Evolutionary conservation across 2,329 filamentous ascomycete species (phyloP).

Genomic region (Colletotrichum liriopes): DNA sequence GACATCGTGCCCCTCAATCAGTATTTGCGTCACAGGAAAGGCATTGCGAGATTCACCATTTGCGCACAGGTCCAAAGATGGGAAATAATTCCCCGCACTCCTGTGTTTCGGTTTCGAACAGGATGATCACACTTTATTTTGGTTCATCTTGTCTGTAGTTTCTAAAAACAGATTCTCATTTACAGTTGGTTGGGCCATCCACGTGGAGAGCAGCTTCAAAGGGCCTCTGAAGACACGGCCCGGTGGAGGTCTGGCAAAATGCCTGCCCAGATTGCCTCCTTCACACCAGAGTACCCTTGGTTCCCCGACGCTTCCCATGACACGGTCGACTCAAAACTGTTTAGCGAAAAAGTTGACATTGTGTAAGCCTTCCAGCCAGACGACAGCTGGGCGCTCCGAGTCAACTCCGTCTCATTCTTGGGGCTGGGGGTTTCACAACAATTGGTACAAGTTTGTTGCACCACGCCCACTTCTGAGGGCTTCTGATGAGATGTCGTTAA

Average conservation of each 20-base stretch:
- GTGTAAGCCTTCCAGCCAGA: too few relatives aligned
- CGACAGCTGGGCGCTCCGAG: too few relatives aligned
- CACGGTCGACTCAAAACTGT: background rate
- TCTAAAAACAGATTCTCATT: background rate
- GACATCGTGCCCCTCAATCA: background rate
- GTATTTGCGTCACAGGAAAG: too few relatives aligned
- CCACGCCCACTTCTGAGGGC: background rate
- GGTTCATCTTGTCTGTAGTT: background rate
- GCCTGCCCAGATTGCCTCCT: background rate
- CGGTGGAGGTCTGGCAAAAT: background rate
- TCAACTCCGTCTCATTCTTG: too few relatives aligned
- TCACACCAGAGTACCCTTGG: background rate
- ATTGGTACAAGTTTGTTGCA: background rate
- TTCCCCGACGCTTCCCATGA: background rate
- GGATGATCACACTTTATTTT: background rate
- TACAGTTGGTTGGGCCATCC: background rate
- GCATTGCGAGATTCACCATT: background rate
- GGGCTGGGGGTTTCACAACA: background rate
- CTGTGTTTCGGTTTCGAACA: background rate
- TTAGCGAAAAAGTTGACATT: background rate
- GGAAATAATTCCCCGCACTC: background rate
- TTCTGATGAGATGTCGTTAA: background rate
- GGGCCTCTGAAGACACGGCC: background rate
- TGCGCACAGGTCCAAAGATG: background rate
- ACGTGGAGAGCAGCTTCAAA: background rate